phyloP scores from a whole-genome alignment of 1,139 yeast genomes.

The Wickerhamiella infanticola region DNA sequence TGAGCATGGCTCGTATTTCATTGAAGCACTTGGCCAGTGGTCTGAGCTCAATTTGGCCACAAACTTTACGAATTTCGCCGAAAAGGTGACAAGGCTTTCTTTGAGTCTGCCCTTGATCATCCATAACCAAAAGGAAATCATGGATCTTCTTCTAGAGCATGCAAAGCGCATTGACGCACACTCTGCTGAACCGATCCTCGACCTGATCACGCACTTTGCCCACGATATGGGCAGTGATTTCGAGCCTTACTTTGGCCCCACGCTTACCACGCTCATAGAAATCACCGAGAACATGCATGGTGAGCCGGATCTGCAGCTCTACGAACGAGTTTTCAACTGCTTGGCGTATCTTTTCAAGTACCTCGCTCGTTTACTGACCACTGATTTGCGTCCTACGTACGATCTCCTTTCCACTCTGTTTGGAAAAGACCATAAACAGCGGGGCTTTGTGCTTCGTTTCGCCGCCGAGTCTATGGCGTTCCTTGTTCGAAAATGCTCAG shows the following conservation, averaged over 20 bases:
- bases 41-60: conserved; percentile 69
- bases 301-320: conserved; percentile 36
- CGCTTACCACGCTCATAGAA: conserved; percentile 37
- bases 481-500: conserved; percentile 52
- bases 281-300: conserved; percentile 14
- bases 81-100: conserved; percentile 37
- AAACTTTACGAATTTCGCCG: conserved; percentile 48
- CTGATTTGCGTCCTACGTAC: conserved; percentile 56
- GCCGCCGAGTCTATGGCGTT: conserved; percentile 87
- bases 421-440: conserved; percentile 31
- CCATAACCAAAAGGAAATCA: conserved; percentile 52
- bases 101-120: conserved; percentile 72
- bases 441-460: conserved; percentile 57
- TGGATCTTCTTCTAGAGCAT: conserved; percentile 35
- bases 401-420: conserved; percentile 49
- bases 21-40: conserved; percentile 76
- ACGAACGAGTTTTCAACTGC: conserved; percentile 76
- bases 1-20: conserved; percentile 43
- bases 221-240: conserved; percentile 92
- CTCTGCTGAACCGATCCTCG: conserved; percentile 70
- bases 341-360: conserved; percentile 85
- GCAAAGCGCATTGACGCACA: conserved; percentile 45
- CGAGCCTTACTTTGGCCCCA: conserved; percentile 44
- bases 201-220: conserved; percentile 65
- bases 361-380: conserved; percentile 45